Evolutionary conservation across 495 filamentous ascomycete species (phyloP), one percentile per base, ranked within the genome.

Genomic region (Cryomyces antarcticus): DNA sequence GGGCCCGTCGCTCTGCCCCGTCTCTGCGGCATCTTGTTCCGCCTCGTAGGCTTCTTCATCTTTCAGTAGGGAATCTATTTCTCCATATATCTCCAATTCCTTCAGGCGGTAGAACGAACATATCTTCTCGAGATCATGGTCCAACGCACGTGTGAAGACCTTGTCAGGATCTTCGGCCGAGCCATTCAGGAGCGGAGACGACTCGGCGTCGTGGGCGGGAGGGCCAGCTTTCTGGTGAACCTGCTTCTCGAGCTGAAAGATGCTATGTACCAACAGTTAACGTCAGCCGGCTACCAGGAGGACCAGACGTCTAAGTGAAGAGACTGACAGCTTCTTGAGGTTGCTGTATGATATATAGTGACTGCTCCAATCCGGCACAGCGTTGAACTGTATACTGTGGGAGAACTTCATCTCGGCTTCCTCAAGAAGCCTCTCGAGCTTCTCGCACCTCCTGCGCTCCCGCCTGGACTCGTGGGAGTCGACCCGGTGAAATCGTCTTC

Each of bases 331-430:
- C 68, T 99, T 99, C 72, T 99, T 99, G 49, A 96, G 73, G 53
- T 93, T 96, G 58, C 84, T 93, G 61, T 99, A 99, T 43, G 85
- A 78, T 52, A 99, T 89, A 59, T 99, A 99, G 60, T 94, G 74
- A 48, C 76, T 81, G 64, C 86, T 95, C 89, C 89, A 99, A 57
- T 99, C 89, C 17, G 92, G 89, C 44, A 99, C 92, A 44, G 89
- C 85, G 63, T 99, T 99, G 64, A 99, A 99, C 65, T 99, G 89
- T 50, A 99, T 77, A 62, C 92, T 96, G 57, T 96, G 89, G 40
- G 89, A 95, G 69, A 99, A 99, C 73, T 95, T 96, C 89, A 99
- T 99, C 49, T 86, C 84, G 77, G 77, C 73, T 42, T 64, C 71
- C 56, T 72, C 59, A 37, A 52, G 51, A 46, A 64, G 58, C 41